Conservation (phyloP, 805 yeast species). For the Lipomyces sp. region DNA sequence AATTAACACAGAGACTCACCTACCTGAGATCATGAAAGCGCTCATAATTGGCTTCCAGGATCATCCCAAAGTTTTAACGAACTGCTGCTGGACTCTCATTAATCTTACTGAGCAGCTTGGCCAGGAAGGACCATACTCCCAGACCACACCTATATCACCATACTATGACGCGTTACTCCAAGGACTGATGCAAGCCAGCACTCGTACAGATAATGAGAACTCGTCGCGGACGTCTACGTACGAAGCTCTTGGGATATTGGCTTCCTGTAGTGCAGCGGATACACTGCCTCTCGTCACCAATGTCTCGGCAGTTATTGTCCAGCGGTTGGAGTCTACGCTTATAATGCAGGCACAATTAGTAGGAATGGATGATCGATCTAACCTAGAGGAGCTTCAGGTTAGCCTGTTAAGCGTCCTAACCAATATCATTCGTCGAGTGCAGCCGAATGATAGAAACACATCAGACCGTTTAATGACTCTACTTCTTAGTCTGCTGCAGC, state of each 20-base stretch:
- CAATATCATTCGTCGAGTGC: conserved; percentile 77
- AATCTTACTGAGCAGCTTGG: conserved; percentile 84
- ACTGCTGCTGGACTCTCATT: conserved; percentile 96
- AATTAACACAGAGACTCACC: conserved; percentile 64
- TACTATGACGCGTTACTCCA: conserved; percentile 74
- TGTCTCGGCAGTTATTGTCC: conserved; percentile 75
- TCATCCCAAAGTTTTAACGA: conserved; percentile 92
- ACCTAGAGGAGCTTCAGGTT: conserved; percentile 83
- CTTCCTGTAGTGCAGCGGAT: conserved; percentile 71
- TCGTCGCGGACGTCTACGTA: conserved; percentile 94
- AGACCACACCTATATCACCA: conserved; percentile 69
- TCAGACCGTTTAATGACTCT: conserved; percentile 85
- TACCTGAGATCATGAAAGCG: conserved; percentile 75
- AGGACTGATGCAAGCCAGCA: conserved; percentile 69
- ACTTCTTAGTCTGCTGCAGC: conserved; percentile 74
- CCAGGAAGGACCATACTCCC: conserved; percentile 52
- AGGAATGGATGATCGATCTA: conserved; percentile 70
- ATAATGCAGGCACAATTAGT: conserved; percentile 61
- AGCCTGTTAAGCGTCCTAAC: conserved; percentile 77
- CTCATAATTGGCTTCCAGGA: conserved; percentile 81
- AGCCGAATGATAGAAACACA: conserved; percentile 58
- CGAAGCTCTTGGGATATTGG: conserved; percentile 86
- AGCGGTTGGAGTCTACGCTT: conserved; percentile 73
- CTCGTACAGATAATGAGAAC: conserved; percentile 78
- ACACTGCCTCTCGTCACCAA: conserved; percentile 70